Evolutionary conservation across 306 rosid genomes (phyloP).

Genomic region (Cucurbita ficifolia): DNA sequence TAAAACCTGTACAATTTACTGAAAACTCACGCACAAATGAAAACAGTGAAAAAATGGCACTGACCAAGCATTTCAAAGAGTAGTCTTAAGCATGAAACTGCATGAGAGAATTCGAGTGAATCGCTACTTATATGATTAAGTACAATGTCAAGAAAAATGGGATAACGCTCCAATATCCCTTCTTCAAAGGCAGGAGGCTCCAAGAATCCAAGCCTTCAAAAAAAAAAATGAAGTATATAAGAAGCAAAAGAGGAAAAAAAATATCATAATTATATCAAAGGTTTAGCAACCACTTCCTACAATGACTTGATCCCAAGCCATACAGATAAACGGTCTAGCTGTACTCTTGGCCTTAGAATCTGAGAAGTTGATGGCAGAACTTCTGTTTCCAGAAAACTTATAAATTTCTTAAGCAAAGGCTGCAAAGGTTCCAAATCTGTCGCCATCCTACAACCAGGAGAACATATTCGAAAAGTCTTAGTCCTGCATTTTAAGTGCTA

Average conservation of each 20-base stretch:
- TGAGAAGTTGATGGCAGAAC: constrained; percentile 41
- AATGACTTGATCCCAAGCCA: constrained; percentile 89
- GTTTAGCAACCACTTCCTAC: constrained; percentile 42
- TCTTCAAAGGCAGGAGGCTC: constrained; percentile 93
- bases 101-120: constrained; percentile 75
- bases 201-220: constrained; percentile 81
- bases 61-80: constrained; percentile 89
- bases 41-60: constrained; percentile 12
- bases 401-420: constrained; percentile 72
- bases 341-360: constrained; percentile 43
- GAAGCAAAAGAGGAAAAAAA: constrained; percentile 4
- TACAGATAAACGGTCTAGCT: constrained; percentile 57
- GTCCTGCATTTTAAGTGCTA: not conserved
- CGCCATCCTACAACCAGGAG: constrained; percentile 39
- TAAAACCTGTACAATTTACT: constrained; percentile 2
- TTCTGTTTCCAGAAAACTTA: constrained; percentile 60
- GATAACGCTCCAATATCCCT: constrained; percentile 89
- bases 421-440: constrained; percentile 83
- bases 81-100: constrained; percentile 75
- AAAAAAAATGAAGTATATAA: constrained; percentile 6
- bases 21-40: constrained; percentile 1
- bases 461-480: not conserved
- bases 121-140: constrained; percentile 86
- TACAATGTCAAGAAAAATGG: constrained; percentile 80
- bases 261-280: constrained; percentile 1